Percentiles rank a stretch among this genome's conserved stretches.
These are phyloP conservation scores for Lachancea sp. DNA, from an alignment of 805 yeast species.

Conservation along the genomic window DNA sequence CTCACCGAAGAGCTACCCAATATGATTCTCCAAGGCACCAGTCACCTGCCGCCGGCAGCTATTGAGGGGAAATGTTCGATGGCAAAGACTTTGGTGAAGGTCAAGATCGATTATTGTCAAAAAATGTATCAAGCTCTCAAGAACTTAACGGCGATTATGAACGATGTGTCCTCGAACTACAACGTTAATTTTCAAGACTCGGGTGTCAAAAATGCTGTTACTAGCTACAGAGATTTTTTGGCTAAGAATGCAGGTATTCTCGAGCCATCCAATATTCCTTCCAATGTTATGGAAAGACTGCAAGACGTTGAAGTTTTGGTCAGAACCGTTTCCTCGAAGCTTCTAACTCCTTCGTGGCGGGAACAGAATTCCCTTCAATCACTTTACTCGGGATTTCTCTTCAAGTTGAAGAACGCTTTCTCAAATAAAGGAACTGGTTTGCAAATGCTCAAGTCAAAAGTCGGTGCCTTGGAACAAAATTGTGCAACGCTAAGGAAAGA, in stretches of 20 bases:
- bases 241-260: constrained; percentile 12
- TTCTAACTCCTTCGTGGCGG: constrained; percentile 6
- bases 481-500: constrained; percentile 4
- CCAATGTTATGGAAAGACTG: constrained; percentile 12
- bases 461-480: background rate
- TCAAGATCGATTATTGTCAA: constrained; percentile 20
- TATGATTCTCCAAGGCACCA: constrained; percentile 17
- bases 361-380: background rate
- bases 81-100: constrained; percentile 20
- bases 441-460: background rate
- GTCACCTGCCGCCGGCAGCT: constrained; percentile 22
- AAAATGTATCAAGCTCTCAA: constrained; percentile 17
- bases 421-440: background rate
- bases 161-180: constrained; percentile 44
- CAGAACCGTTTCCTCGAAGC: constrained; percentile 13
- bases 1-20: constrained; percentile 25
- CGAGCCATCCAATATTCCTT: constrained; percentile 10
- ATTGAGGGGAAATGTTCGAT: constrained; percentile 24
- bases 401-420: background rate
- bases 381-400: background rate
- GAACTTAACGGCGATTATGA: constrained; percentile 40
- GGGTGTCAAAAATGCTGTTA: constrained; percentile 59
- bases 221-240: constrained; percentile 32
- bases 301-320: constrained; percentile 14
- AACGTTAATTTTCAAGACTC: constrained; percentile 74